phyloP scores from a whole-genome alignment of 306 rosid genomes.

The Vigna unguiculata region DNA sequence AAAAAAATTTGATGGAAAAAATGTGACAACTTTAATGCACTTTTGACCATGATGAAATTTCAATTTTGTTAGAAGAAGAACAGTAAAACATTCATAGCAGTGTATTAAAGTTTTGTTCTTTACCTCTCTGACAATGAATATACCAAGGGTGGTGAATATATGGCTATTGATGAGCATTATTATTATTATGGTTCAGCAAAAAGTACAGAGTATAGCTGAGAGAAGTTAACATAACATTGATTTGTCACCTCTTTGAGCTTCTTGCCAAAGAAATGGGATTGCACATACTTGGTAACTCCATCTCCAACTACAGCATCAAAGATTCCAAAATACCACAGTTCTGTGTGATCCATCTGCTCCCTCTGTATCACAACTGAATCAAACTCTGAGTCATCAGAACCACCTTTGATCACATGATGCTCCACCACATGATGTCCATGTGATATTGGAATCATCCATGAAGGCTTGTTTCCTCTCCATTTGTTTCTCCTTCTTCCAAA shows the following conservation, averaged over 20 bases:
- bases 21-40: not conserved
- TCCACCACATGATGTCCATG: slow-evolving; percentile 71
- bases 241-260: slow-evolving; percentile 65
- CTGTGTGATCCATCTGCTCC: slow-evolving; percentile 62
- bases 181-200: not conserved
- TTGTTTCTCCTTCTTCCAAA: slow-evolving; percentile 48
- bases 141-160: not conserved
- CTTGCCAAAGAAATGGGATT: slow-evolving; percentile 68
- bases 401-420: slow-evolving; percentile 31
- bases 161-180: not conserved
- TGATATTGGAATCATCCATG: slow-evolving; percentile 85
- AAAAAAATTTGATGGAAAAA: too few relatives aligned
- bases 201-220: not conserved
- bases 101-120: not conserved
- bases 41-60: not conserved
- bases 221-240: not conserved
- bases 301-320: slow-evolving; percentile 70
- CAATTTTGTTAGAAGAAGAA: not conserved
- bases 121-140: not conserved
- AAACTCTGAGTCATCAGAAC: slow-evolving; percentile 43
- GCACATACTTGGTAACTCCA: slow-evolving; percentile 67
- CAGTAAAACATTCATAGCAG: not conserved
- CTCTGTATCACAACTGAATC: slow-evolving; percentile 78
- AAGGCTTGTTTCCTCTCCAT: slow-evolving; percentile 44
- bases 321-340: slow-evolving; percentile 84